phyloP scores from a whole-genome alignment of 805 yeast genomes.

The Hanseniaspora thailandica region DNA sequence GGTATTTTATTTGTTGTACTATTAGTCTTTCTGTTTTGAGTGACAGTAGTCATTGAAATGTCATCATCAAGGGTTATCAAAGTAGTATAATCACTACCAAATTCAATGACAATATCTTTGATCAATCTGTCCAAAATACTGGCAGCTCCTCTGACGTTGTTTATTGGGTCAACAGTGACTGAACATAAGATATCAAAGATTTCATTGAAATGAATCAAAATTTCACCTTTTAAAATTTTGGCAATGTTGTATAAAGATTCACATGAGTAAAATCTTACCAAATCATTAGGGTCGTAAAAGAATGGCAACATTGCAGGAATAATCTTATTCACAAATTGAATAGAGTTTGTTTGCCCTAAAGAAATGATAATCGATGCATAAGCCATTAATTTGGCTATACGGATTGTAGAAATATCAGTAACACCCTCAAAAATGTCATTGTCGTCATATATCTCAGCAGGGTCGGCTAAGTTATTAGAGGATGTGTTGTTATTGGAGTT shows the following conservation, averaged over 20 bases:
- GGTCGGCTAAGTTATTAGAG: not conserved
- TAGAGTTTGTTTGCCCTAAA: constrained; percentile 70
- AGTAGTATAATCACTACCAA: constrained; percentile 60
- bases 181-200: constrained; percentile 86
- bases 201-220: constrained; percentile 81
- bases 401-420: constrained; percentile 71
- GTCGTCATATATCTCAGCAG: constrained; percentile 2
- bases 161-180: constrained; percentile 80
- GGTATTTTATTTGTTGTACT: constrained; percentile 39
- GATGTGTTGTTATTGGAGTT: no score
- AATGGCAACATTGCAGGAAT: constrained; percentile 90
- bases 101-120: constrained; percentile 90
- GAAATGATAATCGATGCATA: constrained; percentile 94
- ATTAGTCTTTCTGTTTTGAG: constrained; percentile 37
- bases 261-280: constrained; percentile 93
- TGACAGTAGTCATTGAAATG: constrained; percentile 34
- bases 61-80: constrained; percentile 34
- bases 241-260: constrained; percentile 92
- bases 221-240: constrained; percentile 92
- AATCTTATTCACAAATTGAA: constrained; percentile 68
- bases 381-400: constrained; percentile 93
- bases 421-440: constrained; percentile 29
- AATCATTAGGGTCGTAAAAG: constrained; percentile 93
- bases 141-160: constrained; percentile 89
- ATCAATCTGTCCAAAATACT: constrained; percentile 80